Conservation (phyloP, 192 early-diverging fungal genomes). For the Backusella liffmaniae region DNA sequence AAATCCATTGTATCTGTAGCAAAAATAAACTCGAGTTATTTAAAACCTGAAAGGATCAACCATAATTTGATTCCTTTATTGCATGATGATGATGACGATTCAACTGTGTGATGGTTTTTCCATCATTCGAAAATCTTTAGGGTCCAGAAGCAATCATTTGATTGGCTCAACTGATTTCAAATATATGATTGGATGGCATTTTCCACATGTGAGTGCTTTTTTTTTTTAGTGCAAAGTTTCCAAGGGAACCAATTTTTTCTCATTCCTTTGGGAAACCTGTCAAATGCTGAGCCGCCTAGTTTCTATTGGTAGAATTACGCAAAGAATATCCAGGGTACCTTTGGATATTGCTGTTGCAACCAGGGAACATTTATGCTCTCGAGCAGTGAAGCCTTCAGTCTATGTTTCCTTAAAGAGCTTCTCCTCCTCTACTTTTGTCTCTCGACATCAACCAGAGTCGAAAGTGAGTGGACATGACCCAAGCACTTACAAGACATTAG, state of each 20-base stretch:
- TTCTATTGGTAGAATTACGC: not conserved
- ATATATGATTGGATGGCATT: not conserved
- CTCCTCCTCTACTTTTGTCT: not conserved
- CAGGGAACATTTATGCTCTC: not conserved
- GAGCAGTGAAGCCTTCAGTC: not conserved
- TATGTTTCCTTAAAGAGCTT: not conserved
- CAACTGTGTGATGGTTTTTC: not conserved
- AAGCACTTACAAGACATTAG: slow-evolving; percentile 40
- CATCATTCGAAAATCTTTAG: not conserved
- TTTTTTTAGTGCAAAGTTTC: slow-evolving; percentile 2
- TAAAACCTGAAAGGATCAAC: not conserved
- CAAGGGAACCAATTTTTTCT: not conserved
- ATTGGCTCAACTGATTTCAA: not conserved
- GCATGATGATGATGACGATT: not conserved
- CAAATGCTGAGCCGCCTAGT: not conserved
- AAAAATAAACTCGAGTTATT: not conserved
- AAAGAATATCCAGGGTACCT: not conserved
- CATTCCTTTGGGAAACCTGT: slow-evolving; percentile 4
- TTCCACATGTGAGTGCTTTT: not conserved
- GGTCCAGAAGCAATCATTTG: not conserved
- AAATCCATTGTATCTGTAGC: not conserved
- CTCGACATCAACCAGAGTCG: not conserved
- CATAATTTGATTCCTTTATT: not conserved
- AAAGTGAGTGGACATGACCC: slow-evolving; percentile 8
- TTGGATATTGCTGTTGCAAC: not conserved